Percentiles rank a stretch among this genome's conserved stretches.
phyloP scores from a whole-genome alignment of 768 basidiomycete genomes.

The Nidularia pulvinata region DNA sequence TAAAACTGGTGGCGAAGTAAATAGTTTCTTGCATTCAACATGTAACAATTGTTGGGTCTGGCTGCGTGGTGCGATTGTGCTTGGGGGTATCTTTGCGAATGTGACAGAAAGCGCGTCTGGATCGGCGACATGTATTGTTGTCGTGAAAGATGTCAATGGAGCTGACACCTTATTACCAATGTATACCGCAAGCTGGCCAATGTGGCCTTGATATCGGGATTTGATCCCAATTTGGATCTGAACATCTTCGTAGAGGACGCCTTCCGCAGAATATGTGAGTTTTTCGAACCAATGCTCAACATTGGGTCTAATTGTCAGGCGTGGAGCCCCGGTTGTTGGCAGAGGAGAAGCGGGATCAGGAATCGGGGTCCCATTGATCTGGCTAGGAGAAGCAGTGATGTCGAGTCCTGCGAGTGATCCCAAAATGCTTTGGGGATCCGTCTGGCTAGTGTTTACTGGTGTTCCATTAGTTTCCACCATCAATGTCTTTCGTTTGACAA shows the following conservation, averaged over 20 bases:
- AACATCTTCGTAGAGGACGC: constrained; percentile 93
- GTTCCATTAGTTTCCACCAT: constrained; percentile 13
- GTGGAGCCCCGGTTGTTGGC: constrained; percentile 40
- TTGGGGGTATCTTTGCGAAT: constrained; percentile 91
- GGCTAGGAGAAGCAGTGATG: constrained; percentile 32
- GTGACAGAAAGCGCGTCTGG: constrained; percentile 76
- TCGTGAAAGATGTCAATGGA: constrained; percentile 90
- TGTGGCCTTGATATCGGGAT: constrained; percentile 93
- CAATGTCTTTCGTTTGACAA: constrained; percentile 50
- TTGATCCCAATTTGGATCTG: constrained; percentile 97
- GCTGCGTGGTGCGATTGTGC: constrained; percentile 74
- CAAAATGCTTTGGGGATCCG: constrained; percentile 54
- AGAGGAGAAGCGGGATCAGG: constrained; percentile 5
- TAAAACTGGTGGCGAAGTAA: constrained; percentile 75
- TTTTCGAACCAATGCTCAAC: constrained; percentile 91
- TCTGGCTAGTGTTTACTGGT: constrained; percentile 28
- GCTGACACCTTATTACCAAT: constrained; percentile 94
- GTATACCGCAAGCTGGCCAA: constrained; percentile 93
- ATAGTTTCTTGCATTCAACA: constrained; percentile 92
- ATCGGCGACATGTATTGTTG: constrained; percentile 73
- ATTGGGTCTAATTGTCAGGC: constrained; percentile 65
- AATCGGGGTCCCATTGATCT: constrained; percentile 1
- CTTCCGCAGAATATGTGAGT: constrained; percentile 77
- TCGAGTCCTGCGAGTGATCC: constrained; percentile 85
- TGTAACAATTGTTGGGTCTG: constrained; percentile 95